A percentile compares a stretch with the other conserved stretches of the same genome.
phyloP scores from a whole-genome alignment of 352 stramenopile genomes.

The Plasmopara viticola region DNA sequence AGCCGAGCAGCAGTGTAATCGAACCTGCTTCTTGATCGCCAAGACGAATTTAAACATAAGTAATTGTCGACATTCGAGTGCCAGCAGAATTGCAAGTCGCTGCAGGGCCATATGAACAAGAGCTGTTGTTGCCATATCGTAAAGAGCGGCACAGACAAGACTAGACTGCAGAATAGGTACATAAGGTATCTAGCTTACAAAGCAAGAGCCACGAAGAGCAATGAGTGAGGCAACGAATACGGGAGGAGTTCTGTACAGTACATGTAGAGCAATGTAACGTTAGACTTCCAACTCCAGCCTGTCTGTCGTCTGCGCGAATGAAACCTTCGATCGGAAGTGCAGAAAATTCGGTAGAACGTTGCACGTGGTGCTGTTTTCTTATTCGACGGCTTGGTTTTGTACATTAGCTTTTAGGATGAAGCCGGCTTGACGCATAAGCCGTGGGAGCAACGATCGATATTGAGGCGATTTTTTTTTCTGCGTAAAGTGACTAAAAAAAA shows the following conservation, averaged over 20 bases:
- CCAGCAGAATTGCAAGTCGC: too few species aligned
- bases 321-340: constrained; percentile 9
- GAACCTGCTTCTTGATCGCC: too few species aligned
- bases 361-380: constrained; percentile 7
- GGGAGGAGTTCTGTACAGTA: constrained; percentile 4
- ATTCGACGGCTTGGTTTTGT: constrained; percentile 16
- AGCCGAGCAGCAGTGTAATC: too few species aligned
- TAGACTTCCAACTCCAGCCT: constrained; percentile 5
- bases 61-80: too few species aligned
- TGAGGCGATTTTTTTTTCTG: not conserved
- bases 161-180: constrained; percentile 6
- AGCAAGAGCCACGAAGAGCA: constrained; percentile 4
- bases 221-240: constrained; percentile 6
- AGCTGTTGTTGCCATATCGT: too few species aligned
- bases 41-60: too few species aligned
- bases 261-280: constrained; percentile 1
- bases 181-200: constrained; percentile 1
- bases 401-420: constrained; percentile 26
- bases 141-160: constrained; percentile 10
- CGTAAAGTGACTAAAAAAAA: constrained; percentile 3
- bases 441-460: constrained; percentile 8
- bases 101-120: too few species aligned
- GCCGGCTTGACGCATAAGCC: constrained; percentile 7
- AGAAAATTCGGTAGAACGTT: constrained; percentile 10
- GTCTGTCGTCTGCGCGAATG: constrained; percentile 25